Evolutionary conservation across 305 asterid genomes (phyloP).

Genomic region (Fraxinus sp.): DNA sequence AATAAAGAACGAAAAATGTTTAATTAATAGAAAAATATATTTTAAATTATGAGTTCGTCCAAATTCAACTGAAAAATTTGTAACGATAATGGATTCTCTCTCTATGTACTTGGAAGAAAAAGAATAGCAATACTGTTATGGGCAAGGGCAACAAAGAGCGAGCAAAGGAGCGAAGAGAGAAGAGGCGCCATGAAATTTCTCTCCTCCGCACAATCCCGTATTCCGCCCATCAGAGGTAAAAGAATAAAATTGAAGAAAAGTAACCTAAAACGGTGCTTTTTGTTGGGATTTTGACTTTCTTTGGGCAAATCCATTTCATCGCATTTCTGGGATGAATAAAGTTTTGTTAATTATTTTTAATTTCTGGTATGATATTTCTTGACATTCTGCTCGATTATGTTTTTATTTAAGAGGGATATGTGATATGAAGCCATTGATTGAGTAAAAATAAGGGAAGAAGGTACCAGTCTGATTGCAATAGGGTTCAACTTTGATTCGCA

Average conservation of each 20-base stretch:
- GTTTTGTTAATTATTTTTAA: neutral
- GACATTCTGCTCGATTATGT: neutral
- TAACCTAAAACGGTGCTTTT: neutral
- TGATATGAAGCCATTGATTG: neutral
- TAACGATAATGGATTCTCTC: neutral
- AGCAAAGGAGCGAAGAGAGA: constrained; percentile 74
- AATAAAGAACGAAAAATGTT: neutral
- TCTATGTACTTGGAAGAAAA: neutral
- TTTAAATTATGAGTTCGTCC: neutral
- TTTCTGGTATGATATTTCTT: neutral
- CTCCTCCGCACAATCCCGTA: constrained; percentile 78
- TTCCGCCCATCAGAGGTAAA: constrained; percentile 70
- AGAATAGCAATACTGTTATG: neutral
- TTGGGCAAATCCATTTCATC: neutral
- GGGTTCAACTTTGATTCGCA: neutral
- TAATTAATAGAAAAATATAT: no score
- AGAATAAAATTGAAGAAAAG: neutral
- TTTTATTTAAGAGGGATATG: neutral
- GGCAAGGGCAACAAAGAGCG: constrained; percentile 60
- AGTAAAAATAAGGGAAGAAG: neutral
- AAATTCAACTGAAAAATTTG: neutral
- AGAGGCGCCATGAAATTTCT: constrained; percentile 76
- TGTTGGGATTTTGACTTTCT: neutral
- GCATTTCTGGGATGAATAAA: neutral
- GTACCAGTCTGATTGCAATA: neutral